Percentiles rank a stretch among this genome's conserved stretches.
Conservation (phyloP, 805 yeast genomes). For the Ogataea haglerorum region DNA sequence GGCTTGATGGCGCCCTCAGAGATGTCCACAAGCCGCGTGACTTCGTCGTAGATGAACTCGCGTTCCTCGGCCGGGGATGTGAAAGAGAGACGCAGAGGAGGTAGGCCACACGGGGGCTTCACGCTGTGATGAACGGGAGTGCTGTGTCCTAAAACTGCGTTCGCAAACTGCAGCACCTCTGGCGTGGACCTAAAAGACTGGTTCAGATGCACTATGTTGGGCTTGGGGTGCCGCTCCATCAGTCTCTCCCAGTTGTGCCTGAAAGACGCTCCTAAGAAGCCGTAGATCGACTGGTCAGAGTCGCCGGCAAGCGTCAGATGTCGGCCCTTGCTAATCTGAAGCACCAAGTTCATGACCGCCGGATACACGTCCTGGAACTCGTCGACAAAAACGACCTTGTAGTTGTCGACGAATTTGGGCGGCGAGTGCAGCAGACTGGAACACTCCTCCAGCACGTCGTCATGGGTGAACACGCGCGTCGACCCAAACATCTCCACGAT, state of each 20-base stretch:
- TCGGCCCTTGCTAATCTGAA: slow-evolving; percentile 35
- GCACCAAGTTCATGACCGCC: slow-evolving; percentile 43
- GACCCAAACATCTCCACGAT: slow-evolving; percentile 20
- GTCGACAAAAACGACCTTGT: slow-evolving; percentile 54
- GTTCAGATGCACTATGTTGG: slow-evolving; percentile 34
- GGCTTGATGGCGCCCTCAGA: slow-evolving; percentile 42
- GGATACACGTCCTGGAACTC: slow-evolving; percentile 72
- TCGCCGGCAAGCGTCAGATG: slow-evolving; percentile 73
- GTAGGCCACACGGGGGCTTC: slow-evolving; percentile 16
- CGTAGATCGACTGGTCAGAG: slow-evolving; percentile 66
- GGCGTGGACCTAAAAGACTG: slow-evolving; percentile 64
- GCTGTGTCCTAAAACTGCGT: slow-evolving; percentile 23
- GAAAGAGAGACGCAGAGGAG: slow-evolving; percentile 29
- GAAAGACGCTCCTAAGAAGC: slow-evolving; percentile 52
- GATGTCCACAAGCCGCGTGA: slow-evolving; percentile 37
- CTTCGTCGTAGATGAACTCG: slow-evolving; percentile 44
- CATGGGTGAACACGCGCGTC: slow-evolving; percentile 23
- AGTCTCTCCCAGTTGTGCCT: slow-evolving; percentile 24
- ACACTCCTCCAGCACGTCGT: slow-evolving; percentile 25
- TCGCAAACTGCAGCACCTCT: slow-evolving; percentile 47
- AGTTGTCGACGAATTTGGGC: slow-evolving; percentile 21
- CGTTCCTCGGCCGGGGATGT: slow-evolving; percentile 35
- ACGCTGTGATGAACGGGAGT: slow-evolving; percentile 19
- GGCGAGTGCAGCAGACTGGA: slow-evolving; percentile 16
- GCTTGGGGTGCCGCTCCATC: slow-evolving; percentile 16